A percentile compares a stretch with the other conserved stretches of the same genome.
phyloP scores from a whole-genome alignment of 1,139 yeast genomes.

The Maudiozyma humilis region DNA sequence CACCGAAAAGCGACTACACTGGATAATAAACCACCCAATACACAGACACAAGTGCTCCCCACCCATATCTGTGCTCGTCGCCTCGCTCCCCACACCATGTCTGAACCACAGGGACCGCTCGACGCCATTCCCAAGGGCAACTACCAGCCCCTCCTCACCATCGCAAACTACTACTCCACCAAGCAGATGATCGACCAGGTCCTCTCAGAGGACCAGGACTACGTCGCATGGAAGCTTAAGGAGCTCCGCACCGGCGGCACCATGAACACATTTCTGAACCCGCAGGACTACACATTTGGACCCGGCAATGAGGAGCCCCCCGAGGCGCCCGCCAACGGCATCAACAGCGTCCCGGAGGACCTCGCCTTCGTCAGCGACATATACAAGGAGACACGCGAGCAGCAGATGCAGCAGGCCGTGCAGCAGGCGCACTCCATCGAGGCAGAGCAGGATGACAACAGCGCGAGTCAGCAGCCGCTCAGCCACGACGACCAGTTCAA shows the following conservation, averaged over 20 bases:
- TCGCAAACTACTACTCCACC: constrained; percentile 25
- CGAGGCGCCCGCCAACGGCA: constrained; percentile 6
- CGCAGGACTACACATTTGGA: constrained; percentile 3
- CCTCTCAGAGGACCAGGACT: constrained; percentile 30
- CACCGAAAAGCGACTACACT: too few relatives aligned
- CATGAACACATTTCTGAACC: constrained; percentile 20
- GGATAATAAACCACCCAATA: too few relatives aligned
- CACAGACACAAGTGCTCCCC: too few relatives aligned
- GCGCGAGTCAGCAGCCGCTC: constrained; percentile 30
- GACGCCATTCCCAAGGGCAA: constrained; percentile 26
- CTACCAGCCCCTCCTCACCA: constrained; percentile 26
- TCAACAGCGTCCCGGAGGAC: constrained; percentile 23
- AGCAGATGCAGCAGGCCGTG: constrained; percentile 6
- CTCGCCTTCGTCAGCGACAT: constrained; percentile 24
- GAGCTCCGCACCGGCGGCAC: constrained; percentile 29
- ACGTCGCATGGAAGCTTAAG: constrained; percentile 28
- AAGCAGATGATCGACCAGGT: constrained; percentile 31
- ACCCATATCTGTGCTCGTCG: neutral
- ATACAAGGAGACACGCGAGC: constrained; percentile 15
- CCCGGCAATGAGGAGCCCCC: neutral
- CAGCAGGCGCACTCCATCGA: too few relatives aligned
- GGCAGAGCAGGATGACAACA: constrained; percentile 8
- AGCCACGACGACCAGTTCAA: constrained; percentile 50
- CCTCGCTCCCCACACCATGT: constrained; percentile 12
- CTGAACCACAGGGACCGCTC: constrained; percentile 28